These are phyloP conservation scores for Leccinum ochraceum DNA, from an alignment of 768 basidiomycete species.

Conservation along the genomic window DNA sequence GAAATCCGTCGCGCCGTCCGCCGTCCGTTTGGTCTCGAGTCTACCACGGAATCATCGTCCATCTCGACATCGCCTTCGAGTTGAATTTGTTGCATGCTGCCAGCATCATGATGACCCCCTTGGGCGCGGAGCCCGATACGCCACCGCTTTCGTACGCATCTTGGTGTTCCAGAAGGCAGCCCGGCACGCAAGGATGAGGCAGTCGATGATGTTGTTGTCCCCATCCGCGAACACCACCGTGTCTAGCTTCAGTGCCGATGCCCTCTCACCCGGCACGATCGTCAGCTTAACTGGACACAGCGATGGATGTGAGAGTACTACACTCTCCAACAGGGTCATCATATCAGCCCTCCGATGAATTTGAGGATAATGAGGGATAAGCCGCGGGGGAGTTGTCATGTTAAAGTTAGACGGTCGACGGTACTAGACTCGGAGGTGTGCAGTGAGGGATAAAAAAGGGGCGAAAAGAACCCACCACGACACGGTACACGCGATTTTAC, in stretches of 20 bases:
- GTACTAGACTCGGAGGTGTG: too few relatives aligned
- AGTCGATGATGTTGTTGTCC: constrained; percentile 70
- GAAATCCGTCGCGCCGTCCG: constrained; percentile 66
- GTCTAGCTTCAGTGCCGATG: constrained; percentile 79
- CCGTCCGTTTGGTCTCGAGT: constrained; percentile 51
- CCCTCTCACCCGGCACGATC: constrained; percentile 59
- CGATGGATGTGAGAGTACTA: constrained; percentile 59
- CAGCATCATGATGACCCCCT: constrained; percentile 8
- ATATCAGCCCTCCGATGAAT: constrained; percentile 75
- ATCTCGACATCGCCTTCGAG: constrained; percentile 37
- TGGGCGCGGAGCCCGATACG: constrained; percentile 46
- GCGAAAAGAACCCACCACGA: constrained; percentile 59
- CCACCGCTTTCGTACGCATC: constrained; percentile 67
- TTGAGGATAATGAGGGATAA: constrained; percentile 65
- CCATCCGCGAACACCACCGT: constrained; percentile 69
- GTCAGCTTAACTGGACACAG: constrained; percentile 67
- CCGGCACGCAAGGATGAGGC: constrained; percentile 74
- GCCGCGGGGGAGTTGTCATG: constrained; percentile 73
- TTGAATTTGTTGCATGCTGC: too few relatives aligned
- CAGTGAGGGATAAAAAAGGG: constrained; percentile 3
- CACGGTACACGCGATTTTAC: constrained; percentile 66
- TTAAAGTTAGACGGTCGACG: too few relatives aligned
- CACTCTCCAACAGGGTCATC: constrained; percentile 59
- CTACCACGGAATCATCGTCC: constrained; percentile 51
- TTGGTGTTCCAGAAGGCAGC: constrained; percentile 81